A percentile compares a stretch with the other conserved stretches of the same genome.
phyloP scores from a whole-genome alignment of 805 yeast genomes.

The Kazachstania bromeliacearum region DNA sequence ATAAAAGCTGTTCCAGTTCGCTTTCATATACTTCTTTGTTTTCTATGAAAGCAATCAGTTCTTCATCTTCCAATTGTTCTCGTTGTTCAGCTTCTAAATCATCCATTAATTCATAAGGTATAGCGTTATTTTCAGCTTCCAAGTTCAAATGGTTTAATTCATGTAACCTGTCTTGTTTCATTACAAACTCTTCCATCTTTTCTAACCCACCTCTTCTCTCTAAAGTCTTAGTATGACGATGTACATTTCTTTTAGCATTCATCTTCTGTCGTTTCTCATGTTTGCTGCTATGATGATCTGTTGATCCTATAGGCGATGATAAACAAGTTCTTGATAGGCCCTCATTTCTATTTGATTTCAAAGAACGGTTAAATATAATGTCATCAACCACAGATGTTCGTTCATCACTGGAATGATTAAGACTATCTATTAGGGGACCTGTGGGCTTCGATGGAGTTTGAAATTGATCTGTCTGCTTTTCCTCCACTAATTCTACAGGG shows the following conservation, averaged over 20 bases:
- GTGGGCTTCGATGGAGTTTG: too few relatives aligned
- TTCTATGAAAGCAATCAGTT: slow-evolving; percentile 17
- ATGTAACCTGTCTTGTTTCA: slow-evolving; percentile 14
- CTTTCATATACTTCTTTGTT: slow-evolving; percentile 10
- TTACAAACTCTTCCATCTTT: slow-evolving; percentile 23
- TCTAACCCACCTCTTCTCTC: slow-evolving; percentile 20
- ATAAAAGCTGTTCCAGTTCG: slow-evolving; percentile 16
- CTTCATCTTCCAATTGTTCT: slow-evolving; percentile 21
- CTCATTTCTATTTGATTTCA: background rate
- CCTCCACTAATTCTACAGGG: too few relatives aligned
- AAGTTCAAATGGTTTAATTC: slow-evolving; percentile 10
- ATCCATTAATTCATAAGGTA: slow-evolving; percentile 15
- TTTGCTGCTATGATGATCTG: background rate
- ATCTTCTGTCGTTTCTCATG: background rate
- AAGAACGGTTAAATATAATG: slow-evolving; percentile 1
- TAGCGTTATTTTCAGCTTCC: slow-evolving; percentile 15
- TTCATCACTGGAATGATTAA: background rate
- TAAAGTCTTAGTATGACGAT: background rate
- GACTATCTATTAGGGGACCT: too few relatives aligned
- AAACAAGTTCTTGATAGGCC: background rate
- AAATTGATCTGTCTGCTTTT: too few relatives aligned
- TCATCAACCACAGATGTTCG: background rate
- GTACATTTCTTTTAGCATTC: background rate
- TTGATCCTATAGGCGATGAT: background rate
- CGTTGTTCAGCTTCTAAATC: slow-evolving; percentile 12